A percentile compares a stretch with the other conserved stretches of the same genome.
Conservation (phyloP, 148 eudicot genomes). For the Heliamphora exappendiculata region DNA sequence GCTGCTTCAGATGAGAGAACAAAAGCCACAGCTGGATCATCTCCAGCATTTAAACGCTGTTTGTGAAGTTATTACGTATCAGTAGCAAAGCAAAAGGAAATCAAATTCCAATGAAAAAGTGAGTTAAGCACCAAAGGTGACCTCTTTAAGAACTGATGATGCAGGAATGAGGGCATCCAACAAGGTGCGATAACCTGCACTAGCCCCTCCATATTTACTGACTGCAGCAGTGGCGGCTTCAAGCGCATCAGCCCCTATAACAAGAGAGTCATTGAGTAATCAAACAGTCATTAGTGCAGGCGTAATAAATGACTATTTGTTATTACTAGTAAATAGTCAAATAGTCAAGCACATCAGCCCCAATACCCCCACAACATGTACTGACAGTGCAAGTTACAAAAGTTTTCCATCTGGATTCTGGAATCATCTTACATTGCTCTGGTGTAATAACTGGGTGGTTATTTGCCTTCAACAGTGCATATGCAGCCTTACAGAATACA, state of each 20-base stretch:
- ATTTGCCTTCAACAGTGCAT: conserved; percentile 55
- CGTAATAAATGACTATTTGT: too few relatives aligned
- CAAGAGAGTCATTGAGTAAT: conserved; percentile 9
- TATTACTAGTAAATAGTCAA: too few relatives aligned
- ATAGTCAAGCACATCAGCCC: too few relatives aligned
- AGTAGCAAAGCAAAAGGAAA: conserved; percentile 8
- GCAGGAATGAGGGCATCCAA: conserved; percentile 97
- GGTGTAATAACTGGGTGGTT: conserved; percentile 34
- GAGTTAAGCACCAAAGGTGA: conserved; percentile 16
- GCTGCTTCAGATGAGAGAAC: conserved; percentile 83
- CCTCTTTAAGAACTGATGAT: conserved; percentile 67
- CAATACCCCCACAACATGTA: too few relatives aligned
- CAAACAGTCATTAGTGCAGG: neutral
- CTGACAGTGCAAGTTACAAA: neutral
- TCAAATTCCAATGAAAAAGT: neutral
- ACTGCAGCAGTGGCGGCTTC: conserved; percentile 82
- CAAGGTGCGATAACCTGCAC: conserved; percentile 82
- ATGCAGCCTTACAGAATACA: conserved; percentile 84
- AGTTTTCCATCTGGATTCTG: conserved; percentile 2
- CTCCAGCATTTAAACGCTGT: conserved; percentile 74
- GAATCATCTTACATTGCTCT: conserved; percentile 43
- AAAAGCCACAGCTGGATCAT: conserved; percentile 69
- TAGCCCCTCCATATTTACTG: conserved; percentile 92
- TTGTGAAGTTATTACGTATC: conserved; percentile 7
- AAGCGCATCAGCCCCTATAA: conserved; percentile 77